Evolutionary conservation across 139 green algal genomes (phyloP).

Genomic region (Coelastrella sp.): DNA sequence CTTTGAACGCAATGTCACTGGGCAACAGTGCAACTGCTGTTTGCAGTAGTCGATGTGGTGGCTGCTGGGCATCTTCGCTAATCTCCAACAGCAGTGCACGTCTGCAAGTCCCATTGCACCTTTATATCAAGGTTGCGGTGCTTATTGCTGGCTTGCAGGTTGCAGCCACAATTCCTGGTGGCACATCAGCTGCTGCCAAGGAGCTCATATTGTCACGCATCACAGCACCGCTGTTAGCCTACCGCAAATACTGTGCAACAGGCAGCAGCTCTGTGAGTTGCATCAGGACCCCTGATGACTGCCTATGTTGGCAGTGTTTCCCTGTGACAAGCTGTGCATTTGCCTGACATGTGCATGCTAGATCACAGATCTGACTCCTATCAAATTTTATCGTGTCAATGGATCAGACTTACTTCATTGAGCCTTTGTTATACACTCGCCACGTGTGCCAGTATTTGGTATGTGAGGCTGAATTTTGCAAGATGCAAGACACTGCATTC

Average conservation of each 20-base stretch:
- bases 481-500: not conserved
- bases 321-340: too few relatives aligned
- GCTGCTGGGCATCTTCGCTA: not conserved
- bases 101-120: too few relatives aligned
- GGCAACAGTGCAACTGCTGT: not conserved
- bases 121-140: too few relatives aligned
- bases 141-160: slow-evolving; percentile 28
- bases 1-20: too few relatives aligned
- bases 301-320: not conserved
- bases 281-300: too few relatives aligned
- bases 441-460: not conserved
- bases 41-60: not conserved
- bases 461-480: not conserved
- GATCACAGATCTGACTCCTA: too few relatives aligned
- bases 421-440: too few relatives aligned
- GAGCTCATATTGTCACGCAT: slow-evolving; percentile 66
- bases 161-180: slow-evolving; percentile 50
- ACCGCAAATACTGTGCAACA: slow-evolving; percentile 84
- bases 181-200: slow-evolving; percentile 60
- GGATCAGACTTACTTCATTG: too few relatives aligned
- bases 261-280: slow-evolving; percentile 47
- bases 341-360: too few relatives aligned
- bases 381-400: too few relatives aligned
- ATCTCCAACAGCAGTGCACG: too few relatives aligned
- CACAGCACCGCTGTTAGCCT: slow-evolving; percentile 63